These are phyloP conservation scores for Plasmodium billcollinsi DNA, from an alignment of 169 alveolate species.

Conservation along the genomic window DNA sequence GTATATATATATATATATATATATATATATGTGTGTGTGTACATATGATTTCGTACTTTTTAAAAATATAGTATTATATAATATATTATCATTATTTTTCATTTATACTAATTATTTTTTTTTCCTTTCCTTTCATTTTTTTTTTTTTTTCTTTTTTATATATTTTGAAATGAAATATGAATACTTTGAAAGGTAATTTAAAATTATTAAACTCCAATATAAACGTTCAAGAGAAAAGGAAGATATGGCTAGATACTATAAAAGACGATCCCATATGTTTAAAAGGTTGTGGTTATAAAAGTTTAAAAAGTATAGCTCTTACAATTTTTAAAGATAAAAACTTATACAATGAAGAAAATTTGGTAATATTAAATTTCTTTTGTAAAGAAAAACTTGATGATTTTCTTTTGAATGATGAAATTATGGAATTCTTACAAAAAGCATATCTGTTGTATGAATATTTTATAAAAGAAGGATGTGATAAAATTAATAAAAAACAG, in stretches of 20 bases:
- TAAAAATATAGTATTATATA: neutral
- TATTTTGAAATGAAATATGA: slow-evolving; percentile 24
- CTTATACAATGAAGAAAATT: slow-evolving; percentile 59
- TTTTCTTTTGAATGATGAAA: slow-evolving; percentile 39
- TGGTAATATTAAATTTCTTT: slow-evolving; percentile 27
- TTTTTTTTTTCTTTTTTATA: too few species aligned
- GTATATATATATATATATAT: neutral
- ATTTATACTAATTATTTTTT: neutral
- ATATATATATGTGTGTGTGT: too few species aligned
- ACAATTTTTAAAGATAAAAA: slow-evolving; percentile 57
- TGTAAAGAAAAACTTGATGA: slow-evolving; percentile 73
- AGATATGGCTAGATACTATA: slow-evolving; percentile 43
- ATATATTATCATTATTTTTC: neutral
- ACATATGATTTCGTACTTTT: neutral
- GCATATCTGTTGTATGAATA: slow-evolving; percentile 39
- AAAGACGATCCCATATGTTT: slow-evolving; percentile 14
- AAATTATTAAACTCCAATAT: slow-evolving; percentile 25
- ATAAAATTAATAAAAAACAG: slow-evolving; percentile 50
- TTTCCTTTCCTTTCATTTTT: neutral
- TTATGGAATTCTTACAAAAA: slow-evolving; percentile 48
- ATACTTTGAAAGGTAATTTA: slow-evolving; percentile 24
- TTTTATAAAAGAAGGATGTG: slow-evolving; percentile 20
- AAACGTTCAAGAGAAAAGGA: slow-evolving; percentile 43
- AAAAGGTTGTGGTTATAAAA: slow-evolving; percentile 28
- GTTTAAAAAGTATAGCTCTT: slow-evolving; percentile 33